Evolutionary conservation across 2,329 filamentous ascomycete species (phyloP), one percentile per base, ranked within the genome.

Genomic region (Fusarium sp.): DNA sequence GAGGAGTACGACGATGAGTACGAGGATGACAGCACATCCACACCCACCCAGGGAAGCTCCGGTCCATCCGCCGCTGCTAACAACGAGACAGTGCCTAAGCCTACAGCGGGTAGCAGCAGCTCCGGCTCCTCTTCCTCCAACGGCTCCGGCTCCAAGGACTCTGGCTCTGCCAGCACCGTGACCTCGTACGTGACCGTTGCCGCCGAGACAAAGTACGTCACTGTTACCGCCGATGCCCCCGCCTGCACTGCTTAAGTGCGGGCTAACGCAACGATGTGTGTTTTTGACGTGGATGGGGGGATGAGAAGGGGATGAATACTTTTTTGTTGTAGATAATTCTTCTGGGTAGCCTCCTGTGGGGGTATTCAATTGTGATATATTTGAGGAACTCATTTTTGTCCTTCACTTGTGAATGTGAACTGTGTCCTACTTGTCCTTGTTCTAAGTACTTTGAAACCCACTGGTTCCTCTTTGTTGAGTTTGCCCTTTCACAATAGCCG

Each of bases 281-380:
- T 8, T 13, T 44, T n/a, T 54, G n/a, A 61, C 8, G 40, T 55
- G 9, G 30, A 18, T 48, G 47, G 30, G 34, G 34, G 31, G 46
- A 34, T n/a, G 47, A 36, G 47, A 39, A n/a, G 36, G 47, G 13
- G 31, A 27, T 18, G 53, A 23, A 23, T 55, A 40, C 51, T 62
- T 62, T 64, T 68, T 65, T 66, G 73, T 73, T 72, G 73, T 75
- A 74, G 65, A 72, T 73, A 75, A 63, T 71, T 73, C 50, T 69
- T 70, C 54, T 71, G 60, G 61, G 68, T 75, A 71, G 72, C 73
- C 72, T 71, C 70, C 72, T 75, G 70, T 73, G 72, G 72, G 60
- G 73, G 68, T 62, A 50, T 67, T 66, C 66, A 73, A 73, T 65
- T 75, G 73, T 73, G 60, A 74, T 56, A 74, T 74, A 71, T 66